Conservation (phyloP, 2,329 filamentous ascomycete genomes). For the Hymenoscyphus occultus region DNA sequence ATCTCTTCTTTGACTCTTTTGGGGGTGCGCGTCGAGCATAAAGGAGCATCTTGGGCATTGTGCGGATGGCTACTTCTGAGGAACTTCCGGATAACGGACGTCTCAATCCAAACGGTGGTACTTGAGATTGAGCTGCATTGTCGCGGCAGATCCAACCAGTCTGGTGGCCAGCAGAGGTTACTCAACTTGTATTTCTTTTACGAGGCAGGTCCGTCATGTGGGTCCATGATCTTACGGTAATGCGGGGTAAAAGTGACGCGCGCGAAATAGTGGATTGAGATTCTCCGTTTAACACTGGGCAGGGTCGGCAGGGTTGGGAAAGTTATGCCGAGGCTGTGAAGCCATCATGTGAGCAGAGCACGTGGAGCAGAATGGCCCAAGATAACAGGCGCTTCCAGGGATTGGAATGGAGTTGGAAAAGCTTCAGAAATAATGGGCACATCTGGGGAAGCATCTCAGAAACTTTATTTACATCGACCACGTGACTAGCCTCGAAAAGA, state of each 20-base stretch:
- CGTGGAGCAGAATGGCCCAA: too few species aligned
- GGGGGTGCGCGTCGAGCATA: slow-evolving; percentile 56
- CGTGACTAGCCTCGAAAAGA: too few species aligned
- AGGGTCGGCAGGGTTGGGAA: too few species aligned
- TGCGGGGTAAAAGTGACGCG: neutral
- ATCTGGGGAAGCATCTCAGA: too few species aligned
- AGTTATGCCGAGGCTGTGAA: too few species aligned
- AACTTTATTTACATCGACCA: too few species aligned
- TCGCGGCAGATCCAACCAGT: neutral
- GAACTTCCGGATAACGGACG: neutral
- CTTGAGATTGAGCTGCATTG: neutral
- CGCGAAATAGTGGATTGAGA: too few species aligned
- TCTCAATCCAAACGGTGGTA: neutral
- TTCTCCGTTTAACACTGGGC: too few species aligned
- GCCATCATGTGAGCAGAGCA: too few species aligned
- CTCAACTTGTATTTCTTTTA: neutral
- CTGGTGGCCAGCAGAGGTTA: neutral
- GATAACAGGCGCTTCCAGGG: too few species aligned
- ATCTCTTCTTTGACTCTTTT: slow-evolving; percentile 58
- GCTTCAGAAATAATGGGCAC: too few species aligned
- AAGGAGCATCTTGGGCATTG: slow-evolving; percentile 47
- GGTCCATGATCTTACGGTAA: neutral
- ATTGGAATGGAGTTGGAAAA: too few species aligned
- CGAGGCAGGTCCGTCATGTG: neutral
- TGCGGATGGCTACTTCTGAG: neutral